Evolutionary conservation across 2,329 filamentous ascomycete genomes (phyloP).

Genomic region (Trichophyton rubrum): DNA sequence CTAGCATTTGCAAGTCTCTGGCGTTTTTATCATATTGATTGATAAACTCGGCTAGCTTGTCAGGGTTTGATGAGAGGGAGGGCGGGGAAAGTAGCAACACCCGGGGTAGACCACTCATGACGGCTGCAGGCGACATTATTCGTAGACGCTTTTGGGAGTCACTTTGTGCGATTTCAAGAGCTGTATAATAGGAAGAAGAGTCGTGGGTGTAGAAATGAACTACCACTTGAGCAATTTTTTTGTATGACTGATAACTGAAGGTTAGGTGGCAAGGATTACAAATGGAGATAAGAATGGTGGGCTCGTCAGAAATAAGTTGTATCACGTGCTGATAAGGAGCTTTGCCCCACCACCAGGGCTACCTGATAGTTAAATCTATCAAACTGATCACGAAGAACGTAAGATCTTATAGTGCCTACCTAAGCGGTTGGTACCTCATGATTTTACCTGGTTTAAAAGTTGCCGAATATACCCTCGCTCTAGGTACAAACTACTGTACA

Average conservation of each 20-base stretch:
- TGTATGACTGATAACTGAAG: neutral
- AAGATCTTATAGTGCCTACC: too few relatives aligned
- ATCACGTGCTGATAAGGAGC: neutral
- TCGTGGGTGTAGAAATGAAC: neutral
- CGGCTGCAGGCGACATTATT: neutral
- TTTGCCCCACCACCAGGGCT: neutral
- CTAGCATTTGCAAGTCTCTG: conserved; percentile 95
- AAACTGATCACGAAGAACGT: too few relatives aligned
- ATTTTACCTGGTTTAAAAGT: neutral
- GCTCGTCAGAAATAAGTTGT: neutral
- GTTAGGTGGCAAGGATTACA: neutral
- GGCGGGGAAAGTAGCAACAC: conserved; percentile 83
- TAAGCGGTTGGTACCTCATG: neutral
- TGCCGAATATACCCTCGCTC: neutral
- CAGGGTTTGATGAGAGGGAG: conserved; percentile 74
- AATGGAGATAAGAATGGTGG: neutral
- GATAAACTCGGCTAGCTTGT: conserved; percentile 59
- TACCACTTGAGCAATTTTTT: neutral
- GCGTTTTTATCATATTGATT: conserved; percentile 58
- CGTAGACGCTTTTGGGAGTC: too few relatives aligned
- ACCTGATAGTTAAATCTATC: too few relatives aligned
- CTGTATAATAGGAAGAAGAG: neutral
- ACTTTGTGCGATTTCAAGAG: neutral
- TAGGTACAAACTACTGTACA: neutral
- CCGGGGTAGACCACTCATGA: conserved; percentile 30